Evolutionary conservation across 192 early-diverging fungal genomes (phyloP).

Genomic region (Gigaspora rosea): DNA sequence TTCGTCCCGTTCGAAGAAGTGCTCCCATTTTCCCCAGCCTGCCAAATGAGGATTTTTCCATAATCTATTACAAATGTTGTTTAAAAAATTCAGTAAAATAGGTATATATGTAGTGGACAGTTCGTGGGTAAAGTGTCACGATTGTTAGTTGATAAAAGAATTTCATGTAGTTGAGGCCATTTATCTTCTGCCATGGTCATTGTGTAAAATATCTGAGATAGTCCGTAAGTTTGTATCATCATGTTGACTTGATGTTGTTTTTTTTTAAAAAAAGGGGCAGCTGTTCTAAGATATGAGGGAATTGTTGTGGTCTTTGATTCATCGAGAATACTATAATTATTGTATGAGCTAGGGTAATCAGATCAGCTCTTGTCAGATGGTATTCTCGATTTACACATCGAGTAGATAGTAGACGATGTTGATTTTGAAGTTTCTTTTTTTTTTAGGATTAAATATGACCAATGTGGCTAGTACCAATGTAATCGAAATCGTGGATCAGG

Average conservation of each 20-base stretch:
- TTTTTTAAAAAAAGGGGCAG: neutral
- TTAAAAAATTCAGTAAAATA: neutral
- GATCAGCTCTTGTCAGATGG: neutral
- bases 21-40: neutral
- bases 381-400: neutral
- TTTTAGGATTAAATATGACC: neutral
- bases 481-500: neutral
- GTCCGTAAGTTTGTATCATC: neutral
- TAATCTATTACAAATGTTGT: neutral
- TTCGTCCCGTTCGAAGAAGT: constrained; percentile 1
- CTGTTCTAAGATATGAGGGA: neutral
- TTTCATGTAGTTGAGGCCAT: neutral
- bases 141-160: neutral
- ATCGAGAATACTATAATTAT: neutral
- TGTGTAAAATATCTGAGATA: constrained; percentile 6
- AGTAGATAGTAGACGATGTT: too few relatives aligned
- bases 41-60: neutral
- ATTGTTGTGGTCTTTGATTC: neutral
- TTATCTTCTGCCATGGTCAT: constrained; percentile 13
- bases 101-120: neutral
- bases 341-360: neutral
- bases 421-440: constrained; percentile 2
- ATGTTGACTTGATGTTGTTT: neutral
- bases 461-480: constrained; percentile 12
- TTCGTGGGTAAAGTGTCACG: neutral